Base-by-base conservation (phyloP, 352 stramenopile genomes). In the Thalassiosira exigua region DNA sequence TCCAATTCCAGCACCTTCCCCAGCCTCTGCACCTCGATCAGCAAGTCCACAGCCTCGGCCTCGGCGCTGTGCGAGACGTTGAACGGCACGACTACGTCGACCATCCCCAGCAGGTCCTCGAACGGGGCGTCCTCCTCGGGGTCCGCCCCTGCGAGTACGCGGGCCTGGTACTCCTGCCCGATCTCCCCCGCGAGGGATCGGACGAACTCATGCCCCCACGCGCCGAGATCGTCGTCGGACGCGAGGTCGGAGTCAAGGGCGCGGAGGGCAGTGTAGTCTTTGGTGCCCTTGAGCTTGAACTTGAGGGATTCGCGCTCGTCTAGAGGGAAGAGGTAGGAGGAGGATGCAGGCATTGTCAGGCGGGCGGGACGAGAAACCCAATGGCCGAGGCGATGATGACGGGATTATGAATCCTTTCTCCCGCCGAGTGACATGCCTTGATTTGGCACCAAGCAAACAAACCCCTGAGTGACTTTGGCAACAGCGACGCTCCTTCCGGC, bases 51-150 rank as follows among this genome's bases (percentile, higher is more conserved):
- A 21, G 97, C 98, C 90, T 99, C 98, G 0, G 97, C 96, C 85
- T 99, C 97, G 2, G 97, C 97, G 82, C 99, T 99, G 90, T 99
- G 97, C 74, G 97, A 89, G 82, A 99, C 96, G 92, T 99, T 96
- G 90, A 99, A 99, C 1, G 97, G 97, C 61, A 99, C 96, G 81
- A 99, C 99, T 11, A 97, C 95, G 85, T 99, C 95, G 53, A 99
- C 97, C 69, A 99, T 95, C 68, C 85, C 85, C 75, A 98, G 79
- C 52, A 99, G 86, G 84, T 99, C 97, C 30, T 95, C 87, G 73
- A 98, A 94, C 5, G 92, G 61, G 24, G 83, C 82, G 30, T 93
- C 89, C 4, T 87, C 80, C 19, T 94, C 88, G 27, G 85, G 82
- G 71, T 91, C 78, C 14, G 79, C 65, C 27, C 81, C 83, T 50